phyloP scores from a whole-genome alignment of 1,284 basidiomycete species.

The Marasmius fiardii region DNA sequence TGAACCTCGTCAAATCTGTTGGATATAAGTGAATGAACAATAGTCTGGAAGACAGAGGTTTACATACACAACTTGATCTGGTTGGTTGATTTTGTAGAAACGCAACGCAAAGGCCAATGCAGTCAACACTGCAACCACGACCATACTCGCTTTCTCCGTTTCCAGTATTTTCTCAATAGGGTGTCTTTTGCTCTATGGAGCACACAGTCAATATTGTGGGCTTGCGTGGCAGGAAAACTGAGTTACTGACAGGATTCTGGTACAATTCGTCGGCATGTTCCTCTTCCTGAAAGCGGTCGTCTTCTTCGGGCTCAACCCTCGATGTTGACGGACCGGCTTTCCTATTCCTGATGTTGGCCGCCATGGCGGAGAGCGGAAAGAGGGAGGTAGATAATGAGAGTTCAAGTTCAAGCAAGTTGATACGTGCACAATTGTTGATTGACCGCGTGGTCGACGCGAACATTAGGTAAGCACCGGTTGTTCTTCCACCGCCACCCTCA shows the following conservation, averaged over 20 bases:
- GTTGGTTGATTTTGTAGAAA: conserved; percentile 93
- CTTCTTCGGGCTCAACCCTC: conserved; percentile 7
- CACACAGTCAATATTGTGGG: background rate
- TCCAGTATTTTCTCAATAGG: conserved; percentile 59
- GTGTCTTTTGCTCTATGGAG: conserved; percentile 47
- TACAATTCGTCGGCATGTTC: conserved; percentile 42
- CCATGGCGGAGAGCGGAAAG: conserved; percentile 9
- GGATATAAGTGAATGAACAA: background rate
- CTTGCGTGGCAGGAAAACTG: conserved; percentile 2
- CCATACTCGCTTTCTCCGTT: conserved; percentile 52
- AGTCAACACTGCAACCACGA: conserved; percentile 63
- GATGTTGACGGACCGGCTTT: background rate
- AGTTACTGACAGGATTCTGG: conserved; percentile 38
- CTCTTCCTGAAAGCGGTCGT: conserved; percentile 38
- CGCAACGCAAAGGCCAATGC: conserved; percentile 75
- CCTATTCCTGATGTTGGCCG: conserved; percentile 6
- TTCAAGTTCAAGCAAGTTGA: background rate
- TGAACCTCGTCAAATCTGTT: conserved; percentile 94
- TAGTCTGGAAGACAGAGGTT: background rate
- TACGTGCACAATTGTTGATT: background rate
- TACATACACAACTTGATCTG: conserved; percentile 90
- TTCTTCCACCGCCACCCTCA: too few species aligned
- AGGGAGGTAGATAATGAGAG: background rate
- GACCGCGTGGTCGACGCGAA: background rate
- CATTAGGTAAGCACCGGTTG: too few species aligned